Base-by-base conservation (phyloP, 2,329 filamentous ascomycete genomes). In the Pezicula radicicola region DNA sequence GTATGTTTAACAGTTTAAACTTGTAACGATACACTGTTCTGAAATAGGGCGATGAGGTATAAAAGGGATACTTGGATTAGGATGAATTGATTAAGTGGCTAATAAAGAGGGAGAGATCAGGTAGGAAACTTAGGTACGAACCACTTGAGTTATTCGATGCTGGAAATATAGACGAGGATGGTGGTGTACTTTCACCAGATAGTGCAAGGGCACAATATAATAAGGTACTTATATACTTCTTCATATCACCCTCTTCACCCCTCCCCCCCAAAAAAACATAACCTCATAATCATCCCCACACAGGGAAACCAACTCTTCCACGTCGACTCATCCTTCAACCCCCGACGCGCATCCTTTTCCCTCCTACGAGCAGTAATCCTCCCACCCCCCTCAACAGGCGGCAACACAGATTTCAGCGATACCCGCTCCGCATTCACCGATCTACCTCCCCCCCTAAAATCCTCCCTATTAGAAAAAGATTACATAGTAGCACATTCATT, bases 311-410 rank as follows among this genome's bases (percentile, higher is more conserved):
- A 62, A 2, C 68, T 80, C 12, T 83, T 78, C 64, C 80, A 83
- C 54, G 74, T 74, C 12, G 79, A 83, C 63, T 78, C 73, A 16
- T 75, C 73, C 19, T 83, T 79, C 67, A 81, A 82, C 58, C 76
- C 78, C 7, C 75, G 75, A 3, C 72, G 80, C 21, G 76, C 78
- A 0, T 72, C 71, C 2, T 79, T 75, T 65, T 80, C 75, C 7
- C 67, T 83, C 10, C 70, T 83, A 1, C 70, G 72, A 4, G 78
- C 79, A 3, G 72, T 74, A 27, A 64, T 70, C 51, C 69, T 83
- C 7, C 79, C 79, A 0, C 78, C 78, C 0, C 43, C 63, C 0
- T 70, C 69, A 1, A 70, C 66, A 1, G 78, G 78, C 18, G 79
- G 78, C 19, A 70, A 75, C 45, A 82, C 78, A 2, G 74, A 75